Evolutionary conservation across 2,329 filamentous ascomycete species (phyloP), one percentile per base, ranked within the genome.

Genomic region (Orbilia oligospora): DNA sequence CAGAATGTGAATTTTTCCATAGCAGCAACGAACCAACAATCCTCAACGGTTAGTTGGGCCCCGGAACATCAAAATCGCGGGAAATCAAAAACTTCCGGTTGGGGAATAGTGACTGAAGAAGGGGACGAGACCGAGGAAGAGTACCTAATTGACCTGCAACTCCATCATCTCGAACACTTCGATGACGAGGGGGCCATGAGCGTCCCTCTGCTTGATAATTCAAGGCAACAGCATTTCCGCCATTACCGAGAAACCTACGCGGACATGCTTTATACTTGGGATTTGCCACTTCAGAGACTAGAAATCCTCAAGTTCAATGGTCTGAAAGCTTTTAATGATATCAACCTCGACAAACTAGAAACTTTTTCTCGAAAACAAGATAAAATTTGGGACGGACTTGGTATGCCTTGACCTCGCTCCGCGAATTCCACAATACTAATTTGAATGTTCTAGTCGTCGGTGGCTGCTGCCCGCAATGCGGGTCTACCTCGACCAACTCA

Each of bases 221-320:
- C 82, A 33, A 86, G 86, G n/a, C 83, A 84, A 4, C 83, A 85
- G 2, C 83, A 87, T 20, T 90, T 90, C 80, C 86, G 87, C n/a
- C 86, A 85, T 81, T 92, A 91, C 81, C 88, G 90, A 41, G 88
- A 89, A 76, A 87, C 88, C 0, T 92, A 92, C 81, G 90, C 90
- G n/a, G 89, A 91, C 83, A 87, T 92, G 84, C 86, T 92, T 2
- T 90, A 90, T 80, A 88, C 89, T 84, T 92, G 90, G 90, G 86
- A 87, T 1, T 87, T 90, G 71, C 89, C 89, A 0, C 84, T 91
- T 3, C 87, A 89, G 36, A 86, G 90, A 18, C 86, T 92, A 0
- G 90, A 92, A 82, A 88, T 92, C 30, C 87, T 92, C 84, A 92
- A 92, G 82, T 92, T 91, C 82, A 91, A 91, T 79, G 87, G 89